phyloP scores from a whole-genome alignment of 441 rosid species.

The Gossypium trilobum region DNA sequence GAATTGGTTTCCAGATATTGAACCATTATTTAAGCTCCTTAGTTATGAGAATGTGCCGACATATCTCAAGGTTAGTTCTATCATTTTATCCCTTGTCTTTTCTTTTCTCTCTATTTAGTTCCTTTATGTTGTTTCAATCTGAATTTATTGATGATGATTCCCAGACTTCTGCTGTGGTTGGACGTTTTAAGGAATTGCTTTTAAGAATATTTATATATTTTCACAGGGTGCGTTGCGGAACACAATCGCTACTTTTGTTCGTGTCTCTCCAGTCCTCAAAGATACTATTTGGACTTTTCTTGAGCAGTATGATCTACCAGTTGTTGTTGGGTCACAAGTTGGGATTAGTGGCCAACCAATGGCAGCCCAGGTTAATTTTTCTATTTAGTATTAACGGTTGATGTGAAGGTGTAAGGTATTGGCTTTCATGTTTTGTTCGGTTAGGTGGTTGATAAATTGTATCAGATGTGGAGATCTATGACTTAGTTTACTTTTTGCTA shows the following conservation, averaged over 20 bases:
- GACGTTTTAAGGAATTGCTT: neutral
- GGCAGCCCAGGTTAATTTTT: constrained; percentile 52
- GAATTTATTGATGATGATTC: constrained; percentile 9
- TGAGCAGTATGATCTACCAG: constrained; percentile 92
- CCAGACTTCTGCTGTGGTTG: neutral
- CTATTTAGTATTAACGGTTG: neutral
- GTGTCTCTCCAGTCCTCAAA: constrained; percentile 63
- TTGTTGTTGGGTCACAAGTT: constrained; percentile 60
- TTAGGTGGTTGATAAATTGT: neutral
- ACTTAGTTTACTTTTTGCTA: neutral
- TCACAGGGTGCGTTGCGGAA: constrained; percentile 84
- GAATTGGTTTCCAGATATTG: constrained; percentile 87
- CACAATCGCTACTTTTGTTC: constrained; percentile 64
- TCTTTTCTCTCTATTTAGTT: neutral
- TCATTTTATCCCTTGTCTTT: neutral
- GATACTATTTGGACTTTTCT: constrained; percentile 80
- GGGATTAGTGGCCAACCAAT: constrained; percentile 48
- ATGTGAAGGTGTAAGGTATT: neutral
- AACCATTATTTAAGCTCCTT: constrained; percentile 94
- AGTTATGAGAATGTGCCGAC: constrained; percentile 92
- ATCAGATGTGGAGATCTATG: neutral
- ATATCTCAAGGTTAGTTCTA: constrained; percentile 62
- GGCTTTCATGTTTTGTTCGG: neutral
- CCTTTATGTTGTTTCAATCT: neutral
- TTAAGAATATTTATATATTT: constrained; percentile 14